phyloP scores from a whole-genome alignment of 192 early-diverging fungal species.

The Coemansia umbellata region DNA sequence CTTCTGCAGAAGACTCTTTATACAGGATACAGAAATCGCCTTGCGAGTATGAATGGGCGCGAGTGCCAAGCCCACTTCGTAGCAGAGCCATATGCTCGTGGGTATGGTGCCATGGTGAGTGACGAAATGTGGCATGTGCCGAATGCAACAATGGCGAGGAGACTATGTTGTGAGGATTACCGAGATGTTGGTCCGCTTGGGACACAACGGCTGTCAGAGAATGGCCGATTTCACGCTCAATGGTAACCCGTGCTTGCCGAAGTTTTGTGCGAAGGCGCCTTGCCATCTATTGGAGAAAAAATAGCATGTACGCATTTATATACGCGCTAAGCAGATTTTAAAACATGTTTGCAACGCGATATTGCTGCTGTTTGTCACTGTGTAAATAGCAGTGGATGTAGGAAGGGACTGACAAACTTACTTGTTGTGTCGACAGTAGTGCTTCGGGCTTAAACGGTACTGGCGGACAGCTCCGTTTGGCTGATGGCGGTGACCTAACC shows the following conservation, averaged over 20 bases:
- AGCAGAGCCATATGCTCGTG: not conserved
- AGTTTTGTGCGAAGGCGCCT: constrained; percentile 29
- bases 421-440: constrained; percentile 12
- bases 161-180: too few relatives aligned
- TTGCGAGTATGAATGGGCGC: constrained; percentile 27
- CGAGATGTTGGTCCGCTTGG: too few relatives aligned
- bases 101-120: too few relatives aligned
- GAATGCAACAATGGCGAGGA: too few relatives aligned
- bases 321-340: too few relatives aligned
- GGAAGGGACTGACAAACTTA: too few relatives aligned
- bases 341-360: too few relatives aligned
- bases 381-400: too few relatives aligned
- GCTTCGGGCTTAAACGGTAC: not conserved
- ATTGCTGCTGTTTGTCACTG: too few relatives aligned
- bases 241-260: constrained; percentile 17
- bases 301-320: too few relatives aligned
- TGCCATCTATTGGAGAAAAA: constrained; percentile 31
- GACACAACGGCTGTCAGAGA: constrained; percentile 25
- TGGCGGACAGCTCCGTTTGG: not conserved
- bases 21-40: constrained; percentile 14
- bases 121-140: too few relatives aligned
- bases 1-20: not conserved
- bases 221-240: constrained; percentile 38
- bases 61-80: constrained; percentile 3
- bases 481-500: not conserved